A percentile compares a stretch with the other conserved stretches of the same genome.
These are phyloP conservation scores for Globisporangium orthogonon DNA, from an alignment of 352 stramenopile species.

Conservation along the genomic window DNA sequence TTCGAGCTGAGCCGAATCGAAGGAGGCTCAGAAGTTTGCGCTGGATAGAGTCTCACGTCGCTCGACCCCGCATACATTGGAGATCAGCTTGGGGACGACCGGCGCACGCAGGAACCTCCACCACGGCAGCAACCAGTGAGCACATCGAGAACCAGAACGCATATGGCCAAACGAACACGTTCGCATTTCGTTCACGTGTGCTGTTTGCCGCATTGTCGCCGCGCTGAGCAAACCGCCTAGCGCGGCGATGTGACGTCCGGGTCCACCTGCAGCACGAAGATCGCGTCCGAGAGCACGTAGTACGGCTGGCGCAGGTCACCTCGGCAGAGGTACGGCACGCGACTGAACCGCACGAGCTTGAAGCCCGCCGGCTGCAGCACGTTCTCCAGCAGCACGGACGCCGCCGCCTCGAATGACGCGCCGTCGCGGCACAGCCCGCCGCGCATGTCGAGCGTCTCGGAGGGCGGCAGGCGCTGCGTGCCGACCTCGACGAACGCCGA, in stretches of 20 bases:
- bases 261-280: constrained; percentile 74
- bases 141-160: no score
- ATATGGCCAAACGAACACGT: no score
- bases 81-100: no score
- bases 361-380: constrained; percentile 67
- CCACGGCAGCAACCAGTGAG: no score
- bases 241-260: constrained; percentile 1
- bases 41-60: no score
- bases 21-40: no score
- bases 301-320: constrained; percentile 75
- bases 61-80: no score
- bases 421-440: constrained; percentile 55
- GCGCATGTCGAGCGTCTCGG: constrained; percentile 58
- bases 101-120: no score
- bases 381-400: constrained; percentile 52
- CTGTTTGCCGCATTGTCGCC: no score
- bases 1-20: no score
- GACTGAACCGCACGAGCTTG: constrained; percentile 71
- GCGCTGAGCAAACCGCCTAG: no score
- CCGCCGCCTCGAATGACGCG: constrained; percentile 61
- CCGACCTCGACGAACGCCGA: constrained; percentile 76
- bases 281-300: constrained; percentile 81
- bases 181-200: no score
- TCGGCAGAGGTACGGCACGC: constrained; percentile 78
- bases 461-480: constrained; percentile 54